These are phyloP conservation scores for Echeveria elegans DNA, from an alignment of 164 flowering plant species.

Conservation along the genomic window DNA sequence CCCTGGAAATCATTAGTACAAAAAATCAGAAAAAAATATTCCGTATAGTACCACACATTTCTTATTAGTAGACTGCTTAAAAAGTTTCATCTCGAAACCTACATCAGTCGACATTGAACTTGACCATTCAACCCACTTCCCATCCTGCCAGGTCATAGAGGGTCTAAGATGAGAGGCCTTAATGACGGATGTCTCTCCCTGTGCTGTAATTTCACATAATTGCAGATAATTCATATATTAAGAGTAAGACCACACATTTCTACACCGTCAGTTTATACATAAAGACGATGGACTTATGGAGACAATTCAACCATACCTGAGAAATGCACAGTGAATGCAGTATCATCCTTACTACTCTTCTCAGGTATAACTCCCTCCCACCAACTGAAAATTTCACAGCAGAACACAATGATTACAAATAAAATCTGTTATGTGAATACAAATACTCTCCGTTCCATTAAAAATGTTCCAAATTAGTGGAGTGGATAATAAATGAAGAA, in stretches of 20 bases:
- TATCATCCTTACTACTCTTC: slow-evolving; percentile 57
- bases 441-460: too few relatives aligned
- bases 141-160: slow-evolving; percentile 50
- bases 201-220: slow-evolving; percentile 31
- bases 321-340: slow-evolving; percentile 52
- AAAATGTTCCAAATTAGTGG: too few relatives aligned
- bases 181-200: slow-evolving; percentile 26
- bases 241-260: neutral
- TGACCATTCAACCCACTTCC: slow-evolving; percentile 73
- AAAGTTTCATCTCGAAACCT: neutral
- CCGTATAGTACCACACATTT: neutral
- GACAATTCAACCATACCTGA: slow-evolving; percentile 36
- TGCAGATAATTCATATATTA: neutral
- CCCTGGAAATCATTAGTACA: neutral
- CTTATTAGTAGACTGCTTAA: neutral
- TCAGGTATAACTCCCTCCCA: slow-evolving; percentile 76
- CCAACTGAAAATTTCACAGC: slow-evolving; percentile 53
- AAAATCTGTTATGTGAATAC: too few relatives aligned
- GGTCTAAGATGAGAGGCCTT: neutral
- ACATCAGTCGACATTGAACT: slow-evolving; percentile 19
- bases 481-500: too few relatives aligned
- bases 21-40: neutral
- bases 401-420: neutral
- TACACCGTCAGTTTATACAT: neutral
- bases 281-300: neutral